Conservation (phyloP, 2,329 filamentous ascomycete species). For the Xylariaceae sp. region DNA sequence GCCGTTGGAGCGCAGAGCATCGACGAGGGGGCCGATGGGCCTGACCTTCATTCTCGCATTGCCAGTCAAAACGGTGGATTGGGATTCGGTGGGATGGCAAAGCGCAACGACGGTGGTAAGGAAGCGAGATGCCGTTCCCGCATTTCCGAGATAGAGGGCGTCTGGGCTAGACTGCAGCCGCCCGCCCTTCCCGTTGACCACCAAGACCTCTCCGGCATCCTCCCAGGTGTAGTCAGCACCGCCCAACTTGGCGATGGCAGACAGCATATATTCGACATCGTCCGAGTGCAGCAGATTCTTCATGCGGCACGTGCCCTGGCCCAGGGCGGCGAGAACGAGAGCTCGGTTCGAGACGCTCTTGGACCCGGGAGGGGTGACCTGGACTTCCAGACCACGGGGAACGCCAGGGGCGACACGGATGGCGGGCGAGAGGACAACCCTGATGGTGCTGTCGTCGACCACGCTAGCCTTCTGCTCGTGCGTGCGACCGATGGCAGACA, state of each 20-base stretch:
- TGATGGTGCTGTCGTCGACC: slow-evolving; percentile 79
- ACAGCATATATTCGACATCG: slow-evolving; percentile 95
- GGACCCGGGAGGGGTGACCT: slow-evolving; percentile 84
- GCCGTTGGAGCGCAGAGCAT: slow-evolving; percentile 80
- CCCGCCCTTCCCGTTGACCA: slow-evolving; percentile 87
- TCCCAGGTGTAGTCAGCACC: slow-evolving; percentile 92
- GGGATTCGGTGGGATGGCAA: slow-evolving; percentile 57
- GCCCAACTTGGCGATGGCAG: slow-evolving; percentile 75
- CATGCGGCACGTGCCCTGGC: slow-evolving; percentile 76
- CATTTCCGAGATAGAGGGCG: slow-evolving; percentile 88
- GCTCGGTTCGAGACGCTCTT: slow-evolving; percentile 98
- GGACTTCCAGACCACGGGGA: slow-evolving; percentile 55
- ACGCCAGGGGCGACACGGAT: slow-evolving; percentile 68
- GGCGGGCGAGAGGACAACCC: slow-evolving; percentile 73
- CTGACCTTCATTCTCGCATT: slow-evolving; percentile 95
- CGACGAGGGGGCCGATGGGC: slow-evolving; percentile 87
- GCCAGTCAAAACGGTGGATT: slow-evolving; percentile 76
- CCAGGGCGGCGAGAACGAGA: slow-evolving; percentile 85
- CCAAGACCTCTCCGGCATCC: slow-evolving; percentile 82
- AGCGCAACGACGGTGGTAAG: slow-evolving; percentile 85
- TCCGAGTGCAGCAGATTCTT: slow-evolving; percentile 93
- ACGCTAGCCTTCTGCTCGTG: slow-evolving; percentile 81
- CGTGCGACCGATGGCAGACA: slow-evolving; percentile 83
- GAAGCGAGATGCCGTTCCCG: slow-evolving; percentile 92
- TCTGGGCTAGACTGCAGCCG: slow-evolving; percentile 66